Evolutionary conservation across 2,329 filamentous ascomycete species (phyloP).

Genomic region (Zymoseptoria pseudotritici): DNA sequence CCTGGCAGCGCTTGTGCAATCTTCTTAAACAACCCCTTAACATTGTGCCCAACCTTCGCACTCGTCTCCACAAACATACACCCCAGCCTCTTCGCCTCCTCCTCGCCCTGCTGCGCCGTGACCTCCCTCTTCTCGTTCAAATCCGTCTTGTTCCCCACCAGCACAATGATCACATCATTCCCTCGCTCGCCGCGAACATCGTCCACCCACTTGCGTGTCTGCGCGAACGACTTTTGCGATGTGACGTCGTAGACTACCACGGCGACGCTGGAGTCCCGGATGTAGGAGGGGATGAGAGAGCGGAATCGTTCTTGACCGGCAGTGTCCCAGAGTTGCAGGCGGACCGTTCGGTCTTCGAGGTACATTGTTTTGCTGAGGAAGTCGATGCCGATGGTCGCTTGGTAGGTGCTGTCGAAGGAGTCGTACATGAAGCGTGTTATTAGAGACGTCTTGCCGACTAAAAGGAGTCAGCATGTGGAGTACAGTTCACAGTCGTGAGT

Average conservation of each 20-base stretch:
- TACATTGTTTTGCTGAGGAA: constrained; percentile 99
- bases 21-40: constrained; percentile 93
- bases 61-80: constrained; percentile 99
- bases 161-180: constrained; percentile 96
- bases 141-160: constrained; percentile 99
- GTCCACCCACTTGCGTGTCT: constrained; percentile 99
- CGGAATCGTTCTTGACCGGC: constrained; percentile 96
- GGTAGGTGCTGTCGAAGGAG: constrained; percentile 99
- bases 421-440: constrained; percentile 99
- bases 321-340: constrained; percentile 96
- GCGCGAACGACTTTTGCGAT: constrained; percentile 84
- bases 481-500: background rate
- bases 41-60: constrained; percentile 95
- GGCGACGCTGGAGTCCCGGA: constrained; percentile 93
- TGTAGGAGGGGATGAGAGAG: constrained; percentile 95
- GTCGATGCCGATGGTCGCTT: constrained; percentile 98
- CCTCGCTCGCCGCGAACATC: constrained; percentile 93
- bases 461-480: background rate
- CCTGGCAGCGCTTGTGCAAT: constrained; percentile 96
- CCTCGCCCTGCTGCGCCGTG: constrained; percentile 90
- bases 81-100: constrained; percentile 96
- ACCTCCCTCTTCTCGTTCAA: constrained; percentile 97
- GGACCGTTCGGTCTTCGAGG: constrained; percentile 94
- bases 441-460: constrained; percentile 96
- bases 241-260: constrained; percentile 98